phyloP scores from a whole-genome alignment of 768 basidiomycete species.

The Rickenella mellea region DNA sequence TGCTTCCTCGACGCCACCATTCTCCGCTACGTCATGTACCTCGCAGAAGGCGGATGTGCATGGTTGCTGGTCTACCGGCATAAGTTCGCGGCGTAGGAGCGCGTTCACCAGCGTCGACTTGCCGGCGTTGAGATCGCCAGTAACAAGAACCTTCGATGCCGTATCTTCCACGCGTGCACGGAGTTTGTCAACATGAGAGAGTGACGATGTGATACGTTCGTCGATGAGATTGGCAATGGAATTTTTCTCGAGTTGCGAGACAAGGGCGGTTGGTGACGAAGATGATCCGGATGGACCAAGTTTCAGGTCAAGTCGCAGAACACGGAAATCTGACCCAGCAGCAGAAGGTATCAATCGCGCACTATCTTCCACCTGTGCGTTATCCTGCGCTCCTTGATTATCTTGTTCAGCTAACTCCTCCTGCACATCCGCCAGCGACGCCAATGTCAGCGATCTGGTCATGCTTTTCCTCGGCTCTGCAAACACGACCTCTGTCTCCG shows the following conservation, averaged over 20 bases:
- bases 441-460: slow-evolving; percentile 50
- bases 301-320: slow-evolving; percentile 88
- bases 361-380: slow-evolving; percentile 19
- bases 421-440: slow-evolving; percentile 38
- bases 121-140: slow-evolving; percentile 95
- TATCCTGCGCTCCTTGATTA: slow-evolving; percentile 14
- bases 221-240: slow-evolving; percentile 90
- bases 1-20: slow-evolving; percentile 72
- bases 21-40: slow-evolving; percentile 84
- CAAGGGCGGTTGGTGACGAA: slow-evolving; percentile 53
- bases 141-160: slow-evolving; percentile 92
- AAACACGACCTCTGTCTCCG: slow-evolving; percentile 57
- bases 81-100: slow-evolving; percentile 77
- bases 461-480: slow-evolving; percentile 30
- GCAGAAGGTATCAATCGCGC: slow-evolving; percentile 31
- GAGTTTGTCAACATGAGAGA: slow-evolving; percentile 77
- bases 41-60: slow-evolving; percentile 97
- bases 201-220: slow-evolving; percentile 65
- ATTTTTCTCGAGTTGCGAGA: slow-evolving; percentile 85
- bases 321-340: slow-evolving; percentile 60
- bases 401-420: slow-evolving; percentile 24
- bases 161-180: slow-evolving; percentile 82
- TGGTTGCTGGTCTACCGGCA: slow-evolving; percentile 98
- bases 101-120: slow-evolving; percentile 99
- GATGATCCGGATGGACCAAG: slow-evolving; percentile 66